Base-by-base conservation (phyloP, 2,329 filamentous ascomycete genomes). In the Fusarium sp. region DNA sequence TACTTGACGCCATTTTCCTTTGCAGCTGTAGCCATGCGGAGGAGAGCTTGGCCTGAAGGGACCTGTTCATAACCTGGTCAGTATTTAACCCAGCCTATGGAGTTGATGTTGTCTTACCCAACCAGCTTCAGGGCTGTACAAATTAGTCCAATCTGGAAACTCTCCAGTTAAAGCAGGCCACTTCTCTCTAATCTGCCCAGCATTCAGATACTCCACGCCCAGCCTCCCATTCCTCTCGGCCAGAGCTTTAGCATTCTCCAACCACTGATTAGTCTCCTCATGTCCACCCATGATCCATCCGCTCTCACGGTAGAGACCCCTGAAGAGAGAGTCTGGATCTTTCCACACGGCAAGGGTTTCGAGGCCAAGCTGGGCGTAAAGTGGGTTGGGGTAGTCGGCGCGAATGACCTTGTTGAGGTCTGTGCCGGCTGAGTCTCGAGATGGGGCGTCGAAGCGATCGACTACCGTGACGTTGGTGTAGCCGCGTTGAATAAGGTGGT, bases 331-430 rank as follows among this genome's bases (percentile, higher is more conserved):
- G 8, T 66, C 52, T 6, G 63, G 63, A 23, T 73, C 67, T 46
- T 75, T 73, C 78, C 78, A 79, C 23, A 69, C 66, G 12, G 28
- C 21, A 33, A 76, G 68, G 7, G 77, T 76, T 52, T 79, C 77
- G 20, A 77, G 70, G 1, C 74, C 76, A 5, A 88, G 73, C 18
- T 86, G 80, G 1, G 85, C 85, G 65, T 89, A 89, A 66, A 86
- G 87, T 0, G 81, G 79, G 64, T 88, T 86, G 61, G 86, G 84
- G 64, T 89, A 89, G 69, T 89, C 86, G 9, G 84, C 85, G 5
- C 87, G 82, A 52, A 89, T 80, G 59, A 90, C 89, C 76, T 90
- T 90, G 76, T 89, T 90, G 35, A 89, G 74, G 69, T 90, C 86
- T 63, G 88, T 87, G 28, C 83, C 87, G 1, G 86, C 88, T 0